Base-by-base conservation (phyloP, 2,329 filamentous ascomycete genomes). In the Hymenoscyphus albidus region DNA sequence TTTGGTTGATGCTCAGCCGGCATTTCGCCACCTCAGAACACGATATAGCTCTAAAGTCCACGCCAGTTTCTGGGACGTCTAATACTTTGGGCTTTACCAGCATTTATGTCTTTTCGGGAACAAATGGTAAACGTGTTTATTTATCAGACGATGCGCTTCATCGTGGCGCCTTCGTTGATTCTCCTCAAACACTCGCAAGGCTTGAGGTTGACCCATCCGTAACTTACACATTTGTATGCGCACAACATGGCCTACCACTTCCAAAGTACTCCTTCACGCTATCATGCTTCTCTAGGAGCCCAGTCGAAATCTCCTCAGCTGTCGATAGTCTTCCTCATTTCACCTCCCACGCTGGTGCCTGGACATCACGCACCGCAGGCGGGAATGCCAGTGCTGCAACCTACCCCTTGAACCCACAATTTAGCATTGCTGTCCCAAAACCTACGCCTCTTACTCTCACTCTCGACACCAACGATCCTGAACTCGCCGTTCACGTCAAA, bases 331-430 rank as follows among this genome's bases (percentile, higher is more conserved):
- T 70, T 80, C 62, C 69, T 5, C 67, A 74, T 51, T 81, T 84
- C 65, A 82, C 78, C n/a, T 85, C 86, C 64, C 75, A 88, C 31
- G 75, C 80, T 1, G 87, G 88, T 1, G 80, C 83, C 2, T 99
- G 95, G 95, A 93, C 86, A 2, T 80, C 85, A 61, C 85, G 88
- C 59, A 93, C 89, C 0, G 91, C 93, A 3, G 95, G 95, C 27
- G 95, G 95, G 38, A 96, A 93, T 74, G 86, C 92, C 0, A 87
- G 88, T 66, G 90, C 88, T 35, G 77, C 89, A 1, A 86, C 84
- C 9, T 98, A 95, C 78, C 85, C 89, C n/a, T 82, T 84, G 64
- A 99, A 98, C 71, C 95, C 95, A 0, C 93, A 97, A 75, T 98
- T 91, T 75, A 84, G 84, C 64, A 80, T 99, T 6, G 77, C 79